A percentile compares a stretch with the other conserved stretches of the same genome.
phyloP scores from a whole-genome alignment of 1,284 basidiomycete species.

The Coniferiporia sulphurascens region DNA sequence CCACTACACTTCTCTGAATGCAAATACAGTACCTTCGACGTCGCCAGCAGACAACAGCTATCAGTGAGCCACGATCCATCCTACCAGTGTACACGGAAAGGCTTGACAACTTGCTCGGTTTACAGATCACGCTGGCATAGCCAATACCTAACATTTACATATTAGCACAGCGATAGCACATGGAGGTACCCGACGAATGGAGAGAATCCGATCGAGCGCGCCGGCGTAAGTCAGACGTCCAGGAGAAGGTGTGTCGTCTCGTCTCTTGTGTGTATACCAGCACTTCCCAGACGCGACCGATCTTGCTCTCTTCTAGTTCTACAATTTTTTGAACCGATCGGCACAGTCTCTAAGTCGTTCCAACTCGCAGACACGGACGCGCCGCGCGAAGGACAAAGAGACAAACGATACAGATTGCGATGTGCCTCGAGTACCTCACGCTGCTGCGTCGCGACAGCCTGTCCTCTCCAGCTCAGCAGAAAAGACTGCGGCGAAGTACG shows the following conservation, averaged over 20 bases:
- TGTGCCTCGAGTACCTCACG: conserved; percentile 5
- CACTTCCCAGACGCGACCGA: not conserved
- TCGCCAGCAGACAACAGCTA: not conserved
- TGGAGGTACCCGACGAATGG: conserved; percentile 7
- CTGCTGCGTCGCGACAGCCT: conserved; percentile 13
- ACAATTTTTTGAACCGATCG: conserved; percentile 16
- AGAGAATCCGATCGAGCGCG: conserved; percentile 4
- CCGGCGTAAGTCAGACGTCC: conserved; percentile 17
- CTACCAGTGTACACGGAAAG: not conserved
- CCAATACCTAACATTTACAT: not conserved
- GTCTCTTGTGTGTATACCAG: not conserved
- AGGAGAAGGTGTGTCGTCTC: conserved; percentile 11
- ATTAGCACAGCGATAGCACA: not conserved
- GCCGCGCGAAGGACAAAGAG: conserved; percentile 10
- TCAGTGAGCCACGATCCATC: not conserved
- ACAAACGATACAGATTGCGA: conserved; percentile 1
- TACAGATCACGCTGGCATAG: not conserved
- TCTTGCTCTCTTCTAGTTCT: conserved; percentile 5
- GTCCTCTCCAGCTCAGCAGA: not conserved
- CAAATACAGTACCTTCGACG: not conserved
- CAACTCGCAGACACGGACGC: conserved; percentile 16
- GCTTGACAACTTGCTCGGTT: not conserved
- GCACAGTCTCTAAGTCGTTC: conserved; percentile 15
- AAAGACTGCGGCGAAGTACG: not conserved
- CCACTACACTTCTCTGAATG: conserved; percentile 2